Evolutionary conservation across 352 stramenopile species (phyloP), one percentile per base, ranked within the genome.

Genomic region (Pythium scleroteichum): DNA sequence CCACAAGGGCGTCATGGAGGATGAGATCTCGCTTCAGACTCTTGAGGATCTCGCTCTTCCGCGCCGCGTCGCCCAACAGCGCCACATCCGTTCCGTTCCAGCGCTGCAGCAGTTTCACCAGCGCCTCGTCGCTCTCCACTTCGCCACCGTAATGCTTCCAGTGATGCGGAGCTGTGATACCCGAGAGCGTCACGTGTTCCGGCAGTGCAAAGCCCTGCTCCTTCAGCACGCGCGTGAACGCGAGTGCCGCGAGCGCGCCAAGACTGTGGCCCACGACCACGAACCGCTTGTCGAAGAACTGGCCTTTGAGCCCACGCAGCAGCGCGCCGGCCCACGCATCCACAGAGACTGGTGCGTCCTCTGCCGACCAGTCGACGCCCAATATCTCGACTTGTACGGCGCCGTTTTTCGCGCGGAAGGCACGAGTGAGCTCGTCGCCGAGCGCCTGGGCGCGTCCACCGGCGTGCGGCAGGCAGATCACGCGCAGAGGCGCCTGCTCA

Each of bases 211-310:
- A 88, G 27, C 73, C 47, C 35, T 67, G 66, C 16, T 64, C 50
- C 13, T 80, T 63, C 12, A 92, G 71, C 59, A 69, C 63, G 29
- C 72, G 67, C 63, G 79, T 64, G 33, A 92, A 66, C 32, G 73
- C 78, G 12, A 92, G 64, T 39, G 76, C 77, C 40, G 75, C 66
- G 22, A 88, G 59, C 35, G 82, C 79, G n/a, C 82, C 82, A 12
- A 92, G 66, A 60, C 78, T 88, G 67, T 92, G 82, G 50, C 82
- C 82, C 23, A 85, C 38, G 24, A 92, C 50, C 33, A 85, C 78
- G 57, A 85, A 92, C 0, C 73, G 79, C 62, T 92, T 92, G 62
- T 85, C 78, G 53, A 92, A 90, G 67, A 92, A 92, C 39, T 72
- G 32, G 42, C 55, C 54, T 17, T 29, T 22, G 20, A 69, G 69